Evolutionary conservation across 345 rosid genomes (phyloP).

Genomic region (Murraya paniculata): DNA sequence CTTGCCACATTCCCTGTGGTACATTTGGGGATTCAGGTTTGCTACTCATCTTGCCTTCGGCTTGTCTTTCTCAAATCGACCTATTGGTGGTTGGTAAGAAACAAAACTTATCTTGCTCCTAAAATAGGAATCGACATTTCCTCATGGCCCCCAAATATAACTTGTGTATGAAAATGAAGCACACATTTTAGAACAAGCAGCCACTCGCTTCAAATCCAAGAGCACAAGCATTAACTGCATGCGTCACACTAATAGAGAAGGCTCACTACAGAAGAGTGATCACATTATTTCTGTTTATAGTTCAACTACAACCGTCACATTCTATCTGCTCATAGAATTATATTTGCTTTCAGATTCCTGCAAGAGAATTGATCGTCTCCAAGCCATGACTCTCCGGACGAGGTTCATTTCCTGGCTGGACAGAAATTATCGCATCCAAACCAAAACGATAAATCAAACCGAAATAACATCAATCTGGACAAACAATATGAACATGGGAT

Average conservation of each 20-base stretch:
- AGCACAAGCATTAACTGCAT: neutral
- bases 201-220: neutral
- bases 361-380: conserved; percentile 58
- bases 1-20: neutral
- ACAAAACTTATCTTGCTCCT: too few relatives aligned
- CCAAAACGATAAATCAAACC: conserved; percentile 32
- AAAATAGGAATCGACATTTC: neutral
- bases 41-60: too few relatives aligned
- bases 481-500: neutral
- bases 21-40: neutral
- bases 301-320: neutral
- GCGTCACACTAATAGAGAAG: neutral
- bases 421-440: conserved; percentile 53
- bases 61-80: too few relatives aligned
- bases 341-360: conserved; percentile 41
- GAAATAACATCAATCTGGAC: neutral
- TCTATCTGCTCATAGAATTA: neutral
- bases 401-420: conserved; percentile 70
- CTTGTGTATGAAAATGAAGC: neutral
- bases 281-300: neutral
- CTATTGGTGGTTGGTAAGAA: too few relatives aligned
- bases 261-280: neutral
- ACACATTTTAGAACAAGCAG: neutral
- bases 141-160: neutral
- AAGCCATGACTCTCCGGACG: conserved; percentile 66